phyloP scores from a whole-genome alignment of 805 yeast species.

The Jamesozyma piceae region DNA sequence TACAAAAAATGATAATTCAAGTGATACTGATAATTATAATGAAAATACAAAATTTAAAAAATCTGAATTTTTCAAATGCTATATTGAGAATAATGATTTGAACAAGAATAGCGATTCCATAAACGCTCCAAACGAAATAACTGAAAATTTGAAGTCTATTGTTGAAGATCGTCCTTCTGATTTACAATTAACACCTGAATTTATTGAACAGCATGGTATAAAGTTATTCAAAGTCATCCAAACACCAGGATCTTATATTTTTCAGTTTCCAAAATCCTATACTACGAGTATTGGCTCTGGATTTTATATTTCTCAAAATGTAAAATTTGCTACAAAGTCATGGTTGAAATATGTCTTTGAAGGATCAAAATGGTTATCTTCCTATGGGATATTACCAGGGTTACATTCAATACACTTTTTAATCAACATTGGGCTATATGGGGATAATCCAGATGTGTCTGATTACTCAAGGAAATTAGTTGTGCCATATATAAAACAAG shows the following conservation, averaged over 20 bases:
- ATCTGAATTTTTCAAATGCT: conserved; percentile 46
- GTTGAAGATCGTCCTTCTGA: conserved; percentile 8
- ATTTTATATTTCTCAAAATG: conserved; percentile 45
- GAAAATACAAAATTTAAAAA: conserved; percentile 3
- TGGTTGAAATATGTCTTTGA: conserved; percentile 47
- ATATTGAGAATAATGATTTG: conserved; percentile 32
- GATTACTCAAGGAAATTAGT: conserved; percentile 30
- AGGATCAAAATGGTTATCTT: conserved; percentile 42
- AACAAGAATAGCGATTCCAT: not conserved
- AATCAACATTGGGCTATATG: conserved; percentile 35
- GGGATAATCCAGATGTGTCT: conserved; percentile 34
- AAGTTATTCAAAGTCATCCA: conserved; percentile 42
- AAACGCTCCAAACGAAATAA: not conserved
- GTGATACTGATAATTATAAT: not conserved
- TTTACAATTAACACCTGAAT: conserved; percentile 40
- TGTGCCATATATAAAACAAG: conserved; percentile 21
- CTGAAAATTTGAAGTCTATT: not conserved
- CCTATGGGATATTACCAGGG: conserved; percentile 41
- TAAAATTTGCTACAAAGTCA: conserved; percentile 44
- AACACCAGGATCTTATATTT: conserved; percentile 50
- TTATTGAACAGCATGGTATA: conserved; percentile 42
- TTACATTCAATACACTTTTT: conserved; percentile 44
- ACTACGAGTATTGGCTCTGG: conserved; percentile 47
- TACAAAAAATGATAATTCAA: not conserved
- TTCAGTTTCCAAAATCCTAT: conserved; percentile 49